Evolutionary conservation across 164 flowering plant genomes (phyloP).

Genomic region (Stephania yunnanensis): DNA sequence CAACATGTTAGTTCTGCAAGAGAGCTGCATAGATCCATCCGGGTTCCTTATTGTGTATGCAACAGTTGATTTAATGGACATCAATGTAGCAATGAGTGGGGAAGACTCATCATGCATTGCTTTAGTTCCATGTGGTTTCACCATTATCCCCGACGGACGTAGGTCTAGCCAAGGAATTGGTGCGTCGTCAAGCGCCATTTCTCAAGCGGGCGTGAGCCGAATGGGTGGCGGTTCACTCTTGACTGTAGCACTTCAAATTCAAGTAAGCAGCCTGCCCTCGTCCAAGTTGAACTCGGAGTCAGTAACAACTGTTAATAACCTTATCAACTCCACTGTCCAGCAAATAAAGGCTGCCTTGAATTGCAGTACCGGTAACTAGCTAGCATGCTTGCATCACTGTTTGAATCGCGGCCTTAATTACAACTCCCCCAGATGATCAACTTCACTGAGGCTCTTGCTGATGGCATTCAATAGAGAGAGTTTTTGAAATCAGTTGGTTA

Average conservation of each 20-base stretch:
- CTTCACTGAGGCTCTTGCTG: constrained; percentile 17
- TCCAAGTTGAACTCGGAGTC: constrained; percentile 59
- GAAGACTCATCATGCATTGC: constrained; percentile 71
- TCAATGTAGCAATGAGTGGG: constrained; percentile 70
- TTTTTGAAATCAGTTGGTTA: constrained; percentile 8
- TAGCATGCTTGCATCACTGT: constrained; percentile 8
- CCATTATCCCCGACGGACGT: constrained; percentile 53
- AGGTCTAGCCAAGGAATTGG: constrained; percentile 22
- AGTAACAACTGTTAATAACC: constrained; percentile 62
- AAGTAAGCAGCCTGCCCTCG: constrained; percentile 60
- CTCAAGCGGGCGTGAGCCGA: constrained; percentile 11
- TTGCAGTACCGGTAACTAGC: constrained; percentile 32
- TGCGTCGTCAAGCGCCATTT: constrained; percentile 36
- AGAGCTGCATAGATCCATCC: constrained; percentile 66
- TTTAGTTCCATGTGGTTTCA: constrained; percentile 73
- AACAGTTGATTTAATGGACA: constrained; percentile 58
- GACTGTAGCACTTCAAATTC: constrained; percentile 72
- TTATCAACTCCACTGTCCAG: constrained; percentile 65
- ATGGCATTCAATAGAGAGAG: constrained; percentile 26
- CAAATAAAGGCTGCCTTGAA: constrained; percentile 70
- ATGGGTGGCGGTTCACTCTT: constrained; percentile 62
- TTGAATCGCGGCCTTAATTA: constrained; percentile 5
- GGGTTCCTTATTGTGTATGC: constrained; percentile 65
- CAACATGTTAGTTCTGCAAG: constrained; percentile 83
- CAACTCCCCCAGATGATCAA: constrained; percentile 13